Evolutionary conservation across 2,329 filamentous ascomycete genomes (phyloP).

Genomic region (Neonectria coccinea): DNA sequence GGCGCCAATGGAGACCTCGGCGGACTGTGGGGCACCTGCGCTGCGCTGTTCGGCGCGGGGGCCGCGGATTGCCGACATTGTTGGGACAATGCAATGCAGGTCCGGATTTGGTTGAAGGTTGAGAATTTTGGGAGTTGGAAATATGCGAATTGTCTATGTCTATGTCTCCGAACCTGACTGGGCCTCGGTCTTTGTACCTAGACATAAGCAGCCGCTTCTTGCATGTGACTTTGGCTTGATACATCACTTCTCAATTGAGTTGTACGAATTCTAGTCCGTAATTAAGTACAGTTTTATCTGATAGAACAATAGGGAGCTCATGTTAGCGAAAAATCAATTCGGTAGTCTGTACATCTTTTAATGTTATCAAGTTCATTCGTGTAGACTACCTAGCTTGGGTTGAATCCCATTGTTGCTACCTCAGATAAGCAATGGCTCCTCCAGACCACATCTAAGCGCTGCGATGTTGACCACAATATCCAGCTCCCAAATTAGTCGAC

Average conservation of each 20-base stretch:
- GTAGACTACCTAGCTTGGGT: not conserved
- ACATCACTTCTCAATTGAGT: not conserved
- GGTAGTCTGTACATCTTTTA: too few species aligned
- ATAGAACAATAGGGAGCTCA: too few species aligned
- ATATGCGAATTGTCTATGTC: too few species aligned
- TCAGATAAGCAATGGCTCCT: too few species aligned
- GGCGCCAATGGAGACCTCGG: slow-evolving; percentile 14
- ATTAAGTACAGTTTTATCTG: too few species aligned
- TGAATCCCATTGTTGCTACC: too few species aligned
- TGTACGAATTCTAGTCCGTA: not conserved
- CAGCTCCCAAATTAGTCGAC: not conserved
- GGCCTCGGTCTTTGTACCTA: not conserved
- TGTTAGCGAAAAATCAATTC: too few species aligned
- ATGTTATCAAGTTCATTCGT: too few species aligned
- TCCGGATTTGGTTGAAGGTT: not conserved
- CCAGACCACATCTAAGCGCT: not conserved
- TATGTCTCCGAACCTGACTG: too few species aligned
- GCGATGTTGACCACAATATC: not conserved
- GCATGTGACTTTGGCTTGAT: not conserved
- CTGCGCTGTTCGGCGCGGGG: not conserved
- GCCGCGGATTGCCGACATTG: not conserved
- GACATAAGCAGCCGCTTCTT: not conserved
- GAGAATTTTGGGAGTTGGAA: not conserved
- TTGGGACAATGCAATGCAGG: slow-evolving; percentile 6
- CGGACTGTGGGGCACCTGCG: slow-evolving; percentile 8